Evolutionary conservation across 768 basidiomycete genomes (phyloP), one percentile per base, ranked within the genome.

Genomic region (Russula virescens): DNA sequence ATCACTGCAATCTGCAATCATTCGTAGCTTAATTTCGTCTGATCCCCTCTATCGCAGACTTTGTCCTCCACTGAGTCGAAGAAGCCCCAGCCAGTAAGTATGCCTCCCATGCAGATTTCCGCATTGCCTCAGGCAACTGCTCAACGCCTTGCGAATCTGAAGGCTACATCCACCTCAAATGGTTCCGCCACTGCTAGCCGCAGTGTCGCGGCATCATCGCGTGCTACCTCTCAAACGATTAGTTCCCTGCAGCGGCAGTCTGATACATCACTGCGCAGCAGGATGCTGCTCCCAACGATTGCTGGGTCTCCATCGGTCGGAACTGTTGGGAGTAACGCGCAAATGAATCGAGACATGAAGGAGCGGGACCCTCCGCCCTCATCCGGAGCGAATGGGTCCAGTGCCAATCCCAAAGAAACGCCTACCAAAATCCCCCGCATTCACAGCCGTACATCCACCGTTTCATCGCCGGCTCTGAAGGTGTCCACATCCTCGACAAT

Each of bases 401-500:
- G 80, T 31, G 75, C 78, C 11, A 73, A 86, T 60, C 72, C 82
- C 6, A 93, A 93, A 74, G 91, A 92, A 71, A 93, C 93, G 0
- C 92, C 92, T 3, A 95, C 92, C 21, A 94, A 93, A 77, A 95
- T 94, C 69, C 92, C 92, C 51, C 89, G 92, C 26, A 94, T 95
- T 45, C 88, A 91, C n/a, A 90, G 90, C 70, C 83, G 88, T 38
- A 85, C 87, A 2, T 89, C 91, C 5, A 84, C 88, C 11, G 81
- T 81, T 56, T 81, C 83, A 51, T 91, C 91, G 8, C 91, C 91
- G 16, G 81, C 87, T 47, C 72, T 83, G 58, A 86, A 85, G 68
- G 77, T 78, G n/a, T 79, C 83, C 19, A 76, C 79, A 19, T 65
- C 73, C 2, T 69, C 70, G 9, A 71, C 71, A 43, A 72, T 82